Evolutionary conservation across 768 basidiomycete species (phyloP).

Genomic region (Lanmaoa pseudosensibilis): DNA sequence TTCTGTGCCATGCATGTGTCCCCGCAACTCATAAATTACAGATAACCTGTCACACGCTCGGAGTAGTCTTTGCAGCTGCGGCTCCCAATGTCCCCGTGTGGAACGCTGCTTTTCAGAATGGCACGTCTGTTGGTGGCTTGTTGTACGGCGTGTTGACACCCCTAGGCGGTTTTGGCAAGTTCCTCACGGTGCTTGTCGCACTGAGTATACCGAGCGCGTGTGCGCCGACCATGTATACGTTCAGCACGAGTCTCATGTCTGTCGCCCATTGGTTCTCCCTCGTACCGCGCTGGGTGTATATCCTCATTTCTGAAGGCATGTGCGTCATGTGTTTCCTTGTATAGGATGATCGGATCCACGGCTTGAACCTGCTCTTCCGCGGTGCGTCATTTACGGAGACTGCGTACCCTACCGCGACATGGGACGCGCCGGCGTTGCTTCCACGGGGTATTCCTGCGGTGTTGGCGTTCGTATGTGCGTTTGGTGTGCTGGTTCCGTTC

Average conservation of each 20-base stretch:
- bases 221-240: conserved; percentile 60
- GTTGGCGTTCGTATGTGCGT: conserved; percentile 39
- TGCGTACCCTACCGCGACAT: conserved; percentile 38
- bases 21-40: conserved; percentile 14
- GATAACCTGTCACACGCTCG: conserved; percentile 43
- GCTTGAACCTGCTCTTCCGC: conserved; percentile 42
- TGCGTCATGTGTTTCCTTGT: conserved; percentile 23
- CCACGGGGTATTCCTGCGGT: conserved; percentile 45
- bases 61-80: conserved; percentile 46
- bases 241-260: conserved; percentile 47
- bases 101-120: conserved; percentile 41
- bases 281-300: conserved; percentile 48
- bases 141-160: conserved; percentile 39
- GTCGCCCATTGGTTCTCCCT: conserved; percentile 32
- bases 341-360: background rate
- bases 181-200: conserved; percentile 51
- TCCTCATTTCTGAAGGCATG: conserved; percentile 47
- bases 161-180: conserved; percentile 45
- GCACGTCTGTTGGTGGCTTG: conserved; percentile 46
- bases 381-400: conserved; percentile 30
- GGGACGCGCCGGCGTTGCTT: conserved; percentile 37
- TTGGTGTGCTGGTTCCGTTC: conserved; percentile 42
- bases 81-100: conserved; percentile 40
- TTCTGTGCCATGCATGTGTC: background rate
- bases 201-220: conserved; percentile 55